A percentile compares a stretch with the other conserved stretches of the same genome.
Evolutionary conservation across 352 stramenopile species (phyloP).

Genomic region (Phytophthora melonis): DNA sequence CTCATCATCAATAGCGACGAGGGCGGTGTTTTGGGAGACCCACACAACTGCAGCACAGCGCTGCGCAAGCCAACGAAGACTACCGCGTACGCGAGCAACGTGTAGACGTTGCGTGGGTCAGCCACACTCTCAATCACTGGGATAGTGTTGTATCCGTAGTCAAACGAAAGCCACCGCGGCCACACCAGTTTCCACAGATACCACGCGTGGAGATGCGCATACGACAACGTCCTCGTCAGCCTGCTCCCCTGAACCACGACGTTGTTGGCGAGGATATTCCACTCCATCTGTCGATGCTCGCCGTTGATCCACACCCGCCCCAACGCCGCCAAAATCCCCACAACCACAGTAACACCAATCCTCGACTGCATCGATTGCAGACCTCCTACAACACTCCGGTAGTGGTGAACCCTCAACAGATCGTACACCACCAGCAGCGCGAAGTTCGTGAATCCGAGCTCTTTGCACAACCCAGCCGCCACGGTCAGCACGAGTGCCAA

Average conservation of each 20-base stretch:
- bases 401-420: constrained; percentile 33
- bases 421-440: constrained; percentile 81
- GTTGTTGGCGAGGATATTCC: constrained; percentile 90
- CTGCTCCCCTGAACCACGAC: constrained; percentile 62
- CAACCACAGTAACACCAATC: constrained; percentile 12
- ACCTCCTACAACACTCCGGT: background rate
- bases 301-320: constrained; percentile 77
- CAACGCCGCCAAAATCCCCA: constrained; percentile 36
- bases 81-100: constrained; percentile 62
- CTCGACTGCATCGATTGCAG: constrained; percentile 21
- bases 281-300: constrained; percentile 70
- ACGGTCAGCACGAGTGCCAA: constrained; percentile 34
- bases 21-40: constrained; percentile 15
- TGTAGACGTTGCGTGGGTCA: constrained; percentile 73
- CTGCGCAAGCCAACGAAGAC: constrained; percentile 45
- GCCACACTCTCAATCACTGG: constrained; percentile 61
- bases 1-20: constrained; percentile 57
- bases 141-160: constrained; percentile 93
- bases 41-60: constrained; percentile 21
- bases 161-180: constrained; percentile 88
- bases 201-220: constrained; percentile 87
- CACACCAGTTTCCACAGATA: constrained; percentile 92
- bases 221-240: constrained; percentile 67
- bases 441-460: constrained; percentile 88
- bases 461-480: constrained; percentile 83